Percentiles rank a stretch among this genome's conserved stretches.
These are phyloP conservation scores for Paraglomus brasilianum DNA, from an alignment of 192 early-diverging fungal species.

Conservation along the genomic window DNA sequence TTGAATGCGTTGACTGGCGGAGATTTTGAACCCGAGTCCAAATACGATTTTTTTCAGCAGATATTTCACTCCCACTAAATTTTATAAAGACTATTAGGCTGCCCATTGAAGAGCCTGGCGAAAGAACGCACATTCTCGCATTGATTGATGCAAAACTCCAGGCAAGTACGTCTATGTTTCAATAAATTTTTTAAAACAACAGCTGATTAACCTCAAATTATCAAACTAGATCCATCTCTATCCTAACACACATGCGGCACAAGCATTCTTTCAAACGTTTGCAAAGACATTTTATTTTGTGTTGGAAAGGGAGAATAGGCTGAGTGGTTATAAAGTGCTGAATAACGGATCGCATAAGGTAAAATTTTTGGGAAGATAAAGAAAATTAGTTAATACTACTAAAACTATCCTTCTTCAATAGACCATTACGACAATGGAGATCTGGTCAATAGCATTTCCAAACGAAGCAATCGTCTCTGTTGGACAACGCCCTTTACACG, in stretches of 20 bases:
- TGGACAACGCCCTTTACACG: conserved; percentile 45
- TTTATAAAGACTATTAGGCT: conserved; percentile 54
- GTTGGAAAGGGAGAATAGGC: conserved; percentile 42
- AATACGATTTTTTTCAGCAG: conserved; percentile 37
- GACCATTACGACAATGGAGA: background rate
- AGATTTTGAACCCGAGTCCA: conserved; percentile 40
- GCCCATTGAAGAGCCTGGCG: conserved; percentile 62
- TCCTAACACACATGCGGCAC: conserved; percentile 59
- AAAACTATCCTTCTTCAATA: background rate
- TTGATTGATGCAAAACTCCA: conserved; percentile 51
- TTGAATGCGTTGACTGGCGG: conserved; percentile 69
- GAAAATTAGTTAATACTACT: no score
- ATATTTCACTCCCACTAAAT: conserved; percentile 38
- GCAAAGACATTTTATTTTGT: conserved; percentile 68
- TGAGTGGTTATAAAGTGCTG: no score
- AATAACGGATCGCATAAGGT: no score
- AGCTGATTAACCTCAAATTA: conserved; percentile 14
- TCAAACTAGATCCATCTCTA: conserved; percentile 54
- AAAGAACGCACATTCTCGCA: conserved; percentile 55
- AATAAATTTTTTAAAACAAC: conserved; percentile 36
- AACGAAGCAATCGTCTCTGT: conserved; percentile 46
- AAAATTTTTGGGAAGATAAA: no score
- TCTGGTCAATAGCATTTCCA: conserved; percentile 61
- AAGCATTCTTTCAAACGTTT: conserved; percentile 53
- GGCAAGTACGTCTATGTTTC: conserved; percentile 37